Evolutionary conservation across 257 asterid species (phyloP), one percentile per base, ranked within the genome.

Genomic region (Solanum corneliomulleri): DNA sequence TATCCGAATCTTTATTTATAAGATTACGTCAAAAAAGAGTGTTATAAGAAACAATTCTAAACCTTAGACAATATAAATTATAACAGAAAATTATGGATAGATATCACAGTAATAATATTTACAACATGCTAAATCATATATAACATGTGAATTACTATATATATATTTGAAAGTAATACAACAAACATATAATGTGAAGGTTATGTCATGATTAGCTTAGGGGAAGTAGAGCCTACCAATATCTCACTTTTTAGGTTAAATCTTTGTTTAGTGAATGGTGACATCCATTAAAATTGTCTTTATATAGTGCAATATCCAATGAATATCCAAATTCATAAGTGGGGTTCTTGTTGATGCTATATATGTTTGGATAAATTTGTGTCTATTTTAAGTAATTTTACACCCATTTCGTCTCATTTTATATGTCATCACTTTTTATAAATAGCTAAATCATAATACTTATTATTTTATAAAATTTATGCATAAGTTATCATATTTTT

Each of bases 291-390:
- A 27, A 11, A 11, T 5, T 10, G 31, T 8, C 82, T 74, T 74
- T 75, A 37, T 41, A n/a, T 11, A 76, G 83, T 41, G 58, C 58
- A 41, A 15, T 23, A 75, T 20, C 27, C 52, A 41, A 13, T 4
- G 80, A 39, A 74, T 75, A 72, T 72, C 81, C 81, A 72, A 74
- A 35, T 71, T 71, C 78, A 71, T 10, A 72, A 18, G 47, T 72
- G 31, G 82, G 15, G 49, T 35, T 41, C 33, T 39, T 75, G 33
- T 56, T 20, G 66, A 64, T 64, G 71, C 31, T n/a, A 64, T 64
- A n/a, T 12, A 62, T 62, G 33, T n/a, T 64, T n/a, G 29, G 68
- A 58, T 60, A 60, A 9, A 60, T 23, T 21, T 60, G 68, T 0
- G 11, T 60, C 18, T 12, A 14, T 69, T 14, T 68, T 27, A 29